phyloP scores from a whole-genome alignment of 2,329 filamentous ascomycete species.

The Nothopassalora personata region DNA sequence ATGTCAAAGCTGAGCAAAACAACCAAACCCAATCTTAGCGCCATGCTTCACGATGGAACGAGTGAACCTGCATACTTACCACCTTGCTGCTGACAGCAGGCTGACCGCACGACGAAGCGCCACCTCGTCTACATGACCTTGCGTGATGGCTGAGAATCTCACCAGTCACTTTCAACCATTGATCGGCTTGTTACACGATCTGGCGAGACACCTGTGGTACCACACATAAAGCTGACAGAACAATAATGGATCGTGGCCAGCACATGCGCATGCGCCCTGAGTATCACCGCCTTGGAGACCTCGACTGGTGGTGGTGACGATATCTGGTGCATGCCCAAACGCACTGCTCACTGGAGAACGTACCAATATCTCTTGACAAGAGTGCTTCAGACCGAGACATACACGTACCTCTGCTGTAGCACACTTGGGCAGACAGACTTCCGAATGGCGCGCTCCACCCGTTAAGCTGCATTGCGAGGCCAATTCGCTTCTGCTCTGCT shows the following conservation, averaged over 20 bases:
- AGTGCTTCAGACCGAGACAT: neutral
- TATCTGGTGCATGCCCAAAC: neutral
- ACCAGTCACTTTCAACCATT: neutral
- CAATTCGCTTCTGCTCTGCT: neutral
- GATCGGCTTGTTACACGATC: neutral
- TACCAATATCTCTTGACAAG: neutral
- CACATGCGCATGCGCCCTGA: neutral
- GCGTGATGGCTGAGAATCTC: conserved; percentile 2
- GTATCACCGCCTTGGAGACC: neutral
- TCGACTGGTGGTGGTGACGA: neutral
- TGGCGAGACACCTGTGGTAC: neutral
- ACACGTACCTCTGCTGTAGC: neutral
- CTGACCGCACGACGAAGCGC: neutral
- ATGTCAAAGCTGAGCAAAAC: neutral
- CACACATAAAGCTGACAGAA: neutral
- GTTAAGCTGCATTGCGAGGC: neutral
- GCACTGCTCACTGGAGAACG: neutral
- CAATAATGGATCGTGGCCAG: neutral
- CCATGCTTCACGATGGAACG: conserved; percentile 1
- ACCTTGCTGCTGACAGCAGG: neutral
- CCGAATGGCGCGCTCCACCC: neutral
- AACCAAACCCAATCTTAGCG: neutral
- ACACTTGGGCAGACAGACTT: neutral
- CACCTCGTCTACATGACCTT: conserved; percentile 1
- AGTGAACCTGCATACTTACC: conserved; percentile 1